A percentile compares a stretch with the other conserved stretches of the same genome.
phyloP scores from a whole-genome alignment of 1,284 basidiomycete species.

The Ceratobasidium theobromae region DNA sequence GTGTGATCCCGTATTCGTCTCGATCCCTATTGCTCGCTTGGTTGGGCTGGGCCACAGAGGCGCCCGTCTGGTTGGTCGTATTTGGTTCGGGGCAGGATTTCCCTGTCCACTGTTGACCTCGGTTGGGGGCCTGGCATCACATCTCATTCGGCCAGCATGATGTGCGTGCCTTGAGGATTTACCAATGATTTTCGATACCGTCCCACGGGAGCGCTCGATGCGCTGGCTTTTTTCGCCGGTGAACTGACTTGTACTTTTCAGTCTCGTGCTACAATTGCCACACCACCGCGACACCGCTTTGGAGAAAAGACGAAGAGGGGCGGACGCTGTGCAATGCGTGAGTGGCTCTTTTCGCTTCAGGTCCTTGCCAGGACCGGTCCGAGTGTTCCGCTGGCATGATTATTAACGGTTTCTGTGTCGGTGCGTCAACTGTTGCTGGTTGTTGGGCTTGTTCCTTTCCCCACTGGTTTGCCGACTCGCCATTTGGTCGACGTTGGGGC shows the following conservation, averaged over 20 bases:
- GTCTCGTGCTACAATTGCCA: conserved; percentile 89
- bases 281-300: conserved; percentile 85
- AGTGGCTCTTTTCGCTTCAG: conserved; percentile 42
- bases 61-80: neutral
- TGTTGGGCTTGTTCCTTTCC: neutral
- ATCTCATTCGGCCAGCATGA: neutral
- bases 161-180: neutral
- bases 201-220: no score
- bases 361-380: neutral
- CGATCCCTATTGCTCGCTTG: conserved; percentile 18
- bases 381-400: conserved; percentile 6
- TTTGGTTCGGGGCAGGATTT: neutral
- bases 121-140: neutral
- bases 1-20: no score
- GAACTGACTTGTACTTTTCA: no score
- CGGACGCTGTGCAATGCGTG: conserved; percentile 90
- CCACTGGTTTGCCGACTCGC: neutral
- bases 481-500: conserved; percentile 14
- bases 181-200: neutral
- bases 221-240: no score
- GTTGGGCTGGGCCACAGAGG: neutral
- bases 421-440: neutral
- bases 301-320: conserved; percentile 88
- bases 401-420: neutral
- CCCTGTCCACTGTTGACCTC: neutral